phyloP scores from a whole-genome alignment of 768 basidiomycete genomes.

The Calocybe cyanea region DNA sequence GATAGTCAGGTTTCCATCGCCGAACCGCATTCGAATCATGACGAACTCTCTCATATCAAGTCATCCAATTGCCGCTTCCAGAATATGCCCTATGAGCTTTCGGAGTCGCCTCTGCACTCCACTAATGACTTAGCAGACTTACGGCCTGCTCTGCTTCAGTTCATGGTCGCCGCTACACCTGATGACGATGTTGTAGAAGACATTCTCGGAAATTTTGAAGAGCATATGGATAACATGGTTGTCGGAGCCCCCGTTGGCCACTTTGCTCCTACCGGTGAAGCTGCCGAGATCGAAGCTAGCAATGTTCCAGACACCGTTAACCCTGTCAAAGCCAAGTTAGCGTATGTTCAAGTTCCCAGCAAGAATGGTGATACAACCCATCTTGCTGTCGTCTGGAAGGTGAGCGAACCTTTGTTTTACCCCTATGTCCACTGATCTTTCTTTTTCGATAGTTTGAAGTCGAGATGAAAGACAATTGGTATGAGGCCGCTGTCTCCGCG shows the following conservation, averaged over 20 bases:
- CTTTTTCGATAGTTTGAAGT: constrained; percentile 68
- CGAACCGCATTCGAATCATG: constrained; percentile 14
- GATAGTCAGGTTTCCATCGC: constrained; percentile 35
- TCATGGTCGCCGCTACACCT: constrained; percentile 75
- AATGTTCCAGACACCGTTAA: constrained; percentile 75
- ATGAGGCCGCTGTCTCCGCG: constrained; percentile 82
- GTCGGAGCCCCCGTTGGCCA: constrained; percentile 34
- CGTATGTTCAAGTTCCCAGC: constrained; percentile 78
- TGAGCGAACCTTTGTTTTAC: constrained; percentile 22
- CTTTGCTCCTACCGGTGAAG: constrained; percentile 38
- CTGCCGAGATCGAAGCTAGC: constrained; percentile 39
- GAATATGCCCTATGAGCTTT: constrained; percentile 34
- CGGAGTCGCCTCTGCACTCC: constrained; percentile 13
- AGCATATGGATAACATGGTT: constrained; percentile 48
- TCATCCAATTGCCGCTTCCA: constrained; percentile 56
- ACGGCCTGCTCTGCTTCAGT: constrained; percentile 64
- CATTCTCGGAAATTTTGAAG: constrained; percentile 46
- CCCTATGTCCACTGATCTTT: background rate
- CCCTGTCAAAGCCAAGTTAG: constrained; percentile 77
- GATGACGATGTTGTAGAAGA: constrained; percentile 41
- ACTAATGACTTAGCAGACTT: constrained; percentile 34
- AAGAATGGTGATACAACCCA: constrained; percentile 51
- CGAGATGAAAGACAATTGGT: constrained; percentile 95
- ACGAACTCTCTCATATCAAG: constrained; percentile 43
- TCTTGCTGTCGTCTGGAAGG: constrained; percentile 82